phyloP scores from a whole-genome alignment of 2,329 filamentous ascomycete species.

The Pezizomycotina sp. region DNA sequence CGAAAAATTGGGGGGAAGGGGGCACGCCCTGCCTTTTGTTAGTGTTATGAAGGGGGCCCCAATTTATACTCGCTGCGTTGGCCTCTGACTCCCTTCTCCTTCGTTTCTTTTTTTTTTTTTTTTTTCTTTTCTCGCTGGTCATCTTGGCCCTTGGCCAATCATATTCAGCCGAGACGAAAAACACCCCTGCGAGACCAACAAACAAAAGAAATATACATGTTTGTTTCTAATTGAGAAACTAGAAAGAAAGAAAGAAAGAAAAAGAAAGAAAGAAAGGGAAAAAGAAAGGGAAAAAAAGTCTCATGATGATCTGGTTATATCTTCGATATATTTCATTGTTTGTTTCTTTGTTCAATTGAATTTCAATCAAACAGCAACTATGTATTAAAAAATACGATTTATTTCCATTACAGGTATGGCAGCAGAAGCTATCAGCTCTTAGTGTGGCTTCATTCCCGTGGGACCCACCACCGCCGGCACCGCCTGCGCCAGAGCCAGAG shows the following conservation, averaged over 20 bases:
- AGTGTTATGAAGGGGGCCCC: constrained; percentile 1
- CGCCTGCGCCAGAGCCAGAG: constrained; percentile 26
- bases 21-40: neutral
- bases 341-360: too few relatives aligned
- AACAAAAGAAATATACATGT: too few relatives aligned
- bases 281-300: too few relatives aligned
- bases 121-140: constrained; percentile 14
- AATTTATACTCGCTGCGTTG: constrained; percentile 3
- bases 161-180: too few relatives aligned
- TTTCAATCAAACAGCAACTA: too few relatives aligned
- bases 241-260: too few relatives aligned
- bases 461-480: constrained; percentile 51
- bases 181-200: too few relatives aligned
- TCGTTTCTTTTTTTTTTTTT: constrained; percentile 21
- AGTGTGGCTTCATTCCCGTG: constrained; percentile 82
- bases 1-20: constrained; percentile 2
- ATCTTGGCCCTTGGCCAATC: constrained; percentile 13
- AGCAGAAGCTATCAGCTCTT: constrained; percentile 70
- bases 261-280: too few relatives aligned
- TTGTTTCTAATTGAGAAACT: too few relatives aligned
- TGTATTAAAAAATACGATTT: too few relatives aligned
- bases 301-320: too few relatives aligned
- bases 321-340: too few relatives aligned
- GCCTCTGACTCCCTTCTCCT: constrained; percentile 10
- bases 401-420: constrained; percentile 63